Evolutionary conservation across 371 early-diverging fungal genomes (phyloP).

Genomic region (Phascolomyces articulosus): DNA sequence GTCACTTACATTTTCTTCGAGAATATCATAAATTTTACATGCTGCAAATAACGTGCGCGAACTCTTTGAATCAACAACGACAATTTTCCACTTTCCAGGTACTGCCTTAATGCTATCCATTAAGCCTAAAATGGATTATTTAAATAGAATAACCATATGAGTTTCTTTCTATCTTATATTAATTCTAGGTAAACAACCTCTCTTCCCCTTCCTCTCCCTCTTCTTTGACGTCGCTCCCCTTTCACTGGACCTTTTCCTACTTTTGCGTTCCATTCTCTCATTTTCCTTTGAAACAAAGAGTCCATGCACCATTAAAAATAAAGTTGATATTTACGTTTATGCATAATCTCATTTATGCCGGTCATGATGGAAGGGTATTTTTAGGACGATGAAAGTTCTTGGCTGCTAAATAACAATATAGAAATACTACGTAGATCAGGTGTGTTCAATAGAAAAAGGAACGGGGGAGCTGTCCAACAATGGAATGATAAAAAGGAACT

Average conservation of each 20-base stretch:
- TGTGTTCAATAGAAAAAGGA: no score
- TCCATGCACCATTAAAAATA: background rate
- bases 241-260: no score
- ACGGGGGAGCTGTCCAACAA: no score
- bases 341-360: conserved; percentile 28
- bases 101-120: conserved; percentile 71
- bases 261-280: no score
- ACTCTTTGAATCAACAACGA: conserved; percentile 89
- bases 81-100: conserved; percentile 84
- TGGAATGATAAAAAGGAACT: no score
- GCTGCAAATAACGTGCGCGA: conserved; percentile 80
- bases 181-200: no score
- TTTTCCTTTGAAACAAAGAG: no score
- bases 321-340: conserved; percentile 30
- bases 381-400: background rate
- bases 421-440: no score
- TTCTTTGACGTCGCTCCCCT: no score
- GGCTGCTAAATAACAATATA: no score
- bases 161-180: background rate
- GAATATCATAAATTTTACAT: conserved; percentile 91
- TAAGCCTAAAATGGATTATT: conserved; percentile 49
- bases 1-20: conserved; percentile 91
- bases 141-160: background rate
- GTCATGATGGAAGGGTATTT: conserved; percentile 3
- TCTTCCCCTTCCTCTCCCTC: no score